Conservation (phyloP, 495 filamentous ascomycete genomes). For the Patellaria atrata region DNA sequence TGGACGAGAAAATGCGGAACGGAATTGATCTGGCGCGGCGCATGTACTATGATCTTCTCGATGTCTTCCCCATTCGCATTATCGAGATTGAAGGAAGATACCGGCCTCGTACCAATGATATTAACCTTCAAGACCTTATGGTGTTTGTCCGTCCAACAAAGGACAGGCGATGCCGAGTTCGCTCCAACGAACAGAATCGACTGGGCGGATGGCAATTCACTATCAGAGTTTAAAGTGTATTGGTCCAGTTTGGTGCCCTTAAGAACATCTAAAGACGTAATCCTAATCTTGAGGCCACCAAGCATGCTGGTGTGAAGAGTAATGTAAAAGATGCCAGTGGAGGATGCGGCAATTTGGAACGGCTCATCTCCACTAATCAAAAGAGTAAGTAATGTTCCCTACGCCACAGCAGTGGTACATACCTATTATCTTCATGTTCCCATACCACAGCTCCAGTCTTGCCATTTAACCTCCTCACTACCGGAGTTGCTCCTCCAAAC, state of each 20-base stretch:
- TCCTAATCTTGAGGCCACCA: conserved; percentile 51
- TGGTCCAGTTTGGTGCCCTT: conserved; percentile 55
- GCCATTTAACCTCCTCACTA: conserved; percentile 56
- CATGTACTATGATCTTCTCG: conserved; percentile 54
- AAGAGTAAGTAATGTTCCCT: conserved; percentile 16
- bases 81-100: conserved; percentile 35
- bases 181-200: conserved; percentile 68
- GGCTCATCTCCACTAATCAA: conserved; percentile 46
- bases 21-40: conserved; percentile 52
- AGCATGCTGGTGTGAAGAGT: conserved; percentile 50
- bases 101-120: conserved; percentile 58
- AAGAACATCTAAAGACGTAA: conserved; percentile 53
- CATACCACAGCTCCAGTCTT: conserved; percentile 62
- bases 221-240: conserved; percentile 52
- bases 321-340: conserved; percentile 60
- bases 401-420: conserved; percentile 1
- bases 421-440: conserved; percentile 56
- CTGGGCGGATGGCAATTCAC: conserved; percentile 49
- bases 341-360: conserved; percentile 64
- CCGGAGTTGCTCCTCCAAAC: conserved; percentile 38
- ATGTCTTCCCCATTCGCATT: conserved; percentile 44
- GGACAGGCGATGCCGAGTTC: conserved; percentile 67
- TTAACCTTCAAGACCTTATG: conserved; percentile 60
- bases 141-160: conserved; percentile 65
- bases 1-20: conserved; percentile 74